Evolutionary conservation across 768 basidiomycete genomes (phyloP).

Genomic region (Suillus sp.): DNA sequence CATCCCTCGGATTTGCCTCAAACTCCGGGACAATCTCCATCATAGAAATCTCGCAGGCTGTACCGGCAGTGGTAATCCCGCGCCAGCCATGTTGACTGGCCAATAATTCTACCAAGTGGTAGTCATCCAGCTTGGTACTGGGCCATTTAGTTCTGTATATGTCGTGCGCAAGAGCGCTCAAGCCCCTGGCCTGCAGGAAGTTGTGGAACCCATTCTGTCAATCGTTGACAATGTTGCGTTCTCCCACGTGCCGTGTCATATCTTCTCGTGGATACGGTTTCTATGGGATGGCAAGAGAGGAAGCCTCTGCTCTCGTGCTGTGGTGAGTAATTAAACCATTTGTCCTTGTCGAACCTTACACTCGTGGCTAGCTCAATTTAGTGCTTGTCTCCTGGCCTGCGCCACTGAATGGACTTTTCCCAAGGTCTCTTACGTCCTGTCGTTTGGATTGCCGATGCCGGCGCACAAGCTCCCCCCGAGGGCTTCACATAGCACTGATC

Average conservation of each 20-base stretch:
- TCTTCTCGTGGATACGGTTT: slow-evolving; percentile 4
- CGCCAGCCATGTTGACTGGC: not conserved
- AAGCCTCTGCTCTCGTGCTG: not conserved
- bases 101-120: not conserved
- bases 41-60: slow-evolving; percentile 4
- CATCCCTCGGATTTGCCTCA: not conserved
- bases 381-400: not conserved
- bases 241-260: slow-evolving; percentile 4
- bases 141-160: not conserved
- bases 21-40: not conserved
- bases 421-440: slow-evolving; percentile 10
- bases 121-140: not conserved
- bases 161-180: not conserved
- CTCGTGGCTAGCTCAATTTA: not conserved
- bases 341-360: slow-evolving; percentile 21
- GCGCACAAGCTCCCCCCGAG: slow-evolving; percentile 20
- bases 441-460: slow-evolving; percentile 1
- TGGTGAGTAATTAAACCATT: slow-evolving; percentile 25
- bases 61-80: not conserved
- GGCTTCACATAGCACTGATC: slow-evolving; percentile 21
- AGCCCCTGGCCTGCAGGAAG: not conserved
- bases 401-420: slow-evolving; percentile 22
- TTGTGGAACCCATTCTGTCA: not conserved
- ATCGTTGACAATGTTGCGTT: not conserved
- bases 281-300: not conserved